Base-by-base conservation (phyloP, 768 basidiomycete species). In the Lyophyllum decastes region DNA sequence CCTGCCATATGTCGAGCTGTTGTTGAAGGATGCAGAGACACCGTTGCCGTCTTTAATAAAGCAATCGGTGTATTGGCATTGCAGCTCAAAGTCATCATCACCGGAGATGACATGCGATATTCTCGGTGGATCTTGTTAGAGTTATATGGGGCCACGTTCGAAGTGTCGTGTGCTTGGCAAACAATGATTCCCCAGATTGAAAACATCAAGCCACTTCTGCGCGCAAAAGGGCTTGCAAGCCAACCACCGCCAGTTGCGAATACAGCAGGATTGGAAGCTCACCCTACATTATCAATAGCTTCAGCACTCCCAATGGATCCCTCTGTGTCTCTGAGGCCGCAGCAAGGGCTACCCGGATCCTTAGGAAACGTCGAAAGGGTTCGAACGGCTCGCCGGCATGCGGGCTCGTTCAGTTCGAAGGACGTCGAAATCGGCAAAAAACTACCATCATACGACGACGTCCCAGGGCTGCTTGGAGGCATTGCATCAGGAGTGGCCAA, bases 361-460 rank as follows among this genome's bases (percentile, higher is more conserved):
- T 35, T 58, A 43, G 49, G 25, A 9, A 56, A 49, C 40, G 63
- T 55, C 56, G 80, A 72, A 55, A 79, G 81, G 58, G 72, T 71
- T 24, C 85, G 85, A 25, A 87, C 82, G 49, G 81, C 84, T 22
- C 80, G 94, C 44, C 81, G 95, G 35, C 91, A 96, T 70, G 95
- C 92, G 5, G 95, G 95, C n/a, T 96, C 95, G 3, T 98, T 96
- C 75, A 96, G 95, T 60, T 87, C 82, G 24, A 90, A 93, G 67
- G 95, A 97, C 68, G 90, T 96, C 6, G 89, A 96, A 68, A 86
- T 92, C 50, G 95, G 95, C 40, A 92, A 88, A 72, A 78, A 83
- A 54, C 69, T 92, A 49, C 89, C 91, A 8, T 88, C 87, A n/a
- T 83, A 83, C 61, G 82, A 86, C 45, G 71, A 76, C 14, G 61